Evolutionary conservation across 192 early-diverging fungal genomes (phyloP), one percentile per base, ranked within the genome.

Genomic region (Backusella psychrophila): DNA sequence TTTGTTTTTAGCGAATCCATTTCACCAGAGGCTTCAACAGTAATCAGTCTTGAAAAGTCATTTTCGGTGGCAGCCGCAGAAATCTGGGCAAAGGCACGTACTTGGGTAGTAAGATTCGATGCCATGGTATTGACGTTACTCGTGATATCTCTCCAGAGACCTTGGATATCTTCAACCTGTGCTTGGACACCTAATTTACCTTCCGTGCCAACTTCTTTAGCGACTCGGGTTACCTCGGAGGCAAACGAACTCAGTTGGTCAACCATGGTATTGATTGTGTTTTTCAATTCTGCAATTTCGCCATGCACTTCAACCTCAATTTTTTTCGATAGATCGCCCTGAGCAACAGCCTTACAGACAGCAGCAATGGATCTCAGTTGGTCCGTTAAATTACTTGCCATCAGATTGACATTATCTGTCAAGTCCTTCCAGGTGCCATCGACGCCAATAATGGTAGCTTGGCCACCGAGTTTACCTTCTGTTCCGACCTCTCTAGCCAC

Each of bases 41-140:
- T 94, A 75, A 95, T 94, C 78, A 92, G 86, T 39, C 88, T 83
- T n/a, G 89, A 89, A 52, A 90, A 93, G 79, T 93, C 91, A 36
- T 90, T 91, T 5, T 87, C 90, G 3, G 91, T 89, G 1, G 91
- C 92, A 0, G 93, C 91, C 36, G 89, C 88, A 1, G 87, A 90
- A 67, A 95, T 95, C 74, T 89, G 88, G 21, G 91, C 92, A 87
- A 95, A 95, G 0, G 92, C 93, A 31, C 94, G 91, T 72, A 95
- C 93, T 79, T 95, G 94, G 9, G 91, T 86, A n/a, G 90, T 92
- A 78, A 93, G 78, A 72, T 94, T 94, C 53, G 82, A 76, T 17
- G 90, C 92, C 92, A 93, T 93, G 66, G 84, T 89, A 72, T 92
- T 92, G 67, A 92, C 91, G 39, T 89, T 90, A 34, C 87, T 85